Base-by-base conservation (phyloP, 192 early-diverging fungal species). In the Backusella macrospora region DNA sequence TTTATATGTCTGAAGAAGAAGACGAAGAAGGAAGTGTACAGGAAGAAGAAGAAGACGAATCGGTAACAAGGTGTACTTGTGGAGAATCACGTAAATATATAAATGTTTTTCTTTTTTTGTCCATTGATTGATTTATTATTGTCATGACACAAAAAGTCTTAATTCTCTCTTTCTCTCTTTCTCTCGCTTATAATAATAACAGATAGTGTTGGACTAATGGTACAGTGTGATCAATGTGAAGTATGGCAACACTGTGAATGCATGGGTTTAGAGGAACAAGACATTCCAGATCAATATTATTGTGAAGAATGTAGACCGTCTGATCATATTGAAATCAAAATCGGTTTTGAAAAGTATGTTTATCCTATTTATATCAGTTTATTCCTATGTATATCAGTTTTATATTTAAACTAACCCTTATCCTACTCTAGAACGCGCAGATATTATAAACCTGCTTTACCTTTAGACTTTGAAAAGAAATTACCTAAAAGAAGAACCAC, bases 221-320 rank as follows among this genome's bases (percentile, higher is more conserved):
- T 98, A 29, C 93, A 96, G 80, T 98, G 96, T 82, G 96, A 98
- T 75, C 84, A 88, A 10, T 98, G 96, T 84, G 85, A 90, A 65
- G 93, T 95, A 1, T 98, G 96, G 96, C 96, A 98, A 80, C 96
- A 98, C 77, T 92, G 92, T 64, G 88, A 92, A 15, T 98, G 96
- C 79, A 92, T 98, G 77, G 91, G 92, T 70, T 78, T 98, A 64
- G 87, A 86, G 65, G 88, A 90, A 66, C 84, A 90, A 65, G 91
- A 93, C 21, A 90, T 93, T 46, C 94, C 94, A 21, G 93, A 96
- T 65, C 88, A 95, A 72, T 98, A 98, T 81, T 98, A 91, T 69
- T 98, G 96, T 83, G 95, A 98, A 73, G 86, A 89, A 49, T 98
- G 96, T 81, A 87, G 83, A 21, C 95, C 96, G 26, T 85, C 88